These are phyloP conservation scores for Sclerotinia minor DNA, from an alignment of 2,329 filamentous ascomycete species.

Conservation along the genomic window DNA sequence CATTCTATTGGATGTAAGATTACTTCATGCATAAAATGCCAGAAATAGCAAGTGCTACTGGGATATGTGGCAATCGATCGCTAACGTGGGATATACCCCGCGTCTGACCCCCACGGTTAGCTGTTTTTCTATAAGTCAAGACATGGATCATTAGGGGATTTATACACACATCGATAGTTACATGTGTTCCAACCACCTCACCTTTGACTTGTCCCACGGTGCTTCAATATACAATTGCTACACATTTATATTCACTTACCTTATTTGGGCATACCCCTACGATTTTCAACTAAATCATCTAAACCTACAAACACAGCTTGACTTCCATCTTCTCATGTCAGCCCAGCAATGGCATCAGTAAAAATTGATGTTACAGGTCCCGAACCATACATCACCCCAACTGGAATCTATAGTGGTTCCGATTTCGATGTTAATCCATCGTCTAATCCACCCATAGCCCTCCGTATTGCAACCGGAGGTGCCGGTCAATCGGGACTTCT, in stretches of 20 bases:
- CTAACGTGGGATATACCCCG: background rate
- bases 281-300: background rate
- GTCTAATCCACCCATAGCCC: conserved; percentile 15
- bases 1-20: background rate
- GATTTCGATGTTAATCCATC: background rate
- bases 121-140: background rate
- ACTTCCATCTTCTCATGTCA: background rate
- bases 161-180: background rate
- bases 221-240: no score
- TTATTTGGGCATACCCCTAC: background rate
- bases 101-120: background rate
- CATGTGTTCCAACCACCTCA: background rate
- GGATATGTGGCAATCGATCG: background rate
- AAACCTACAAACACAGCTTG: background rate
- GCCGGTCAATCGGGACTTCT: conserved; percentile 43
- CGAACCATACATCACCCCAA: conserved; percentile 23
- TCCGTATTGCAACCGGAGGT: conserved; percentile 42
- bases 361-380: conserved; percentile 3
- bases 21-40: background rate
- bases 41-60: conserved; percentile 8
- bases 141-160: background rate
- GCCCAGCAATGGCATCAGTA: conserved; percentile 15
- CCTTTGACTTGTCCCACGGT: no score
- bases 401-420: conserved; percentile 22
- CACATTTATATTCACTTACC: no score